Evolutionary conservation across 2,329 filamentous ascomycete genomes (phyloP).

Genomic region (Verticillium tricorpus): DNA sequence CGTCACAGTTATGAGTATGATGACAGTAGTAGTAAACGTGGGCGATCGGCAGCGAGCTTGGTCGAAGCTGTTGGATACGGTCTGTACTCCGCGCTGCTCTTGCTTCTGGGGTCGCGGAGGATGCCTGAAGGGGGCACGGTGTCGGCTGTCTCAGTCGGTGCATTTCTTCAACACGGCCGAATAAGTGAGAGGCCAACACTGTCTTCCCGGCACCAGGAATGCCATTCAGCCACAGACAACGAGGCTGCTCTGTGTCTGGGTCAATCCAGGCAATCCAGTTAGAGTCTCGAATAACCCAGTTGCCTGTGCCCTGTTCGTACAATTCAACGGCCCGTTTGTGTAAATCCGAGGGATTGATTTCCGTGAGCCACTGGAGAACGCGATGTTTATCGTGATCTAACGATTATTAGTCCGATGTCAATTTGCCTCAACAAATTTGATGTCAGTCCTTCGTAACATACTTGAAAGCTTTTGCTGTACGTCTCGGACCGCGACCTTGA

Average conservation of each 20-base stretch:
- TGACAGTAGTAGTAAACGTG: slow-evolving; percentile 1
- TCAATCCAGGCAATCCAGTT: background rate
- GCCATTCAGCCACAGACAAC: background rate
- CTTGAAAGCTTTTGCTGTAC: background rate
- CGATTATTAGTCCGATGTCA: background rate
- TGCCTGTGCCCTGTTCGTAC: background rate
- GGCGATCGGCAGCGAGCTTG: background rate
- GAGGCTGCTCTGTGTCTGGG: background rate
- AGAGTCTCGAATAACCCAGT: background rate
- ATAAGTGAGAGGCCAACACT: background rate
- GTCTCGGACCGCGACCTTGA: background rate
- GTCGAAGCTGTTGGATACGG: background rate
- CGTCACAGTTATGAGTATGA: background rate
- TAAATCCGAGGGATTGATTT: background rate
- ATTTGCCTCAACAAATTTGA: background rate
- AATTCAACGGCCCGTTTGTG: background rate
- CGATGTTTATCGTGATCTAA: background rate
- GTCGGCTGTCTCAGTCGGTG: background rate
- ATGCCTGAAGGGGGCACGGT: background rate
- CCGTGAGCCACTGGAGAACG: background rate
- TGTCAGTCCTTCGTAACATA: background rate
- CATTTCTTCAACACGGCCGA: background rate
- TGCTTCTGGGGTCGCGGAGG: background rate
- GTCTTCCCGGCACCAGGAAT: background rate
- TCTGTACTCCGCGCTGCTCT: background rate